These are phyloP conservation scores for Penicillium sp. DNA, from an alignment of 2,329 filamentous ascomycete genomes.

Conservation along the genomic window DNA sequence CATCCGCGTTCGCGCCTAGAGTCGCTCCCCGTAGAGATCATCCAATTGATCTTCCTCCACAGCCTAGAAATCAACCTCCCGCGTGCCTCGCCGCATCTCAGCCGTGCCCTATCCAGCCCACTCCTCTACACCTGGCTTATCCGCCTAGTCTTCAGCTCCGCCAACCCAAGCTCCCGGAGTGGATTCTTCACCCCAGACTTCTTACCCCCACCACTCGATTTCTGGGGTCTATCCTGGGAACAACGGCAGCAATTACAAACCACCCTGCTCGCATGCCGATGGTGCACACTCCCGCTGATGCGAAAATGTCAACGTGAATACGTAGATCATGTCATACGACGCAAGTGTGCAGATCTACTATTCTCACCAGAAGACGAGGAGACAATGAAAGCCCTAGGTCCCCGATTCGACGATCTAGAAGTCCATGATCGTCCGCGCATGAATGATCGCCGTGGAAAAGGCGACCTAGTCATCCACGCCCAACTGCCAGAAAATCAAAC, in stretches of 20 bases:
- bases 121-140: conserved; percentile 46
- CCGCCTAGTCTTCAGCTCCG: conserved; percentile 43
- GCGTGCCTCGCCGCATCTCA: conserved; percentile 44
- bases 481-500: conserved; percentile 2
- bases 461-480: conserved; percentile 31
- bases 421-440: conserved; percentile 19
- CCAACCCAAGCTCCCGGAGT: conserved; percentile 29
- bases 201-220: conserved; percentile 37
- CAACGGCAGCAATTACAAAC: conserved; percentile 37
- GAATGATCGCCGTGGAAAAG: conserved; percentile 29
- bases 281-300: conserved; percentile 42
- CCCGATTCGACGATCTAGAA: conserved; percentile 23
- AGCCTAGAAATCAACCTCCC: conserved; percentile 51
- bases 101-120: conserved; percentile 39
- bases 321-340: conserved; percentile 33
- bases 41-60: conserved; percentile 54
- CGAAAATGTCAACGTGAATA: conserved; percentile 42
- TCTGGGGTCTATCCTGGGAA: conserved; percentile 28
- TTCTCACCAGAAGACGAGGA: conserved; percentile 27
- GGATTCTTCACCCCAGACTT: conserved; percentile 41
- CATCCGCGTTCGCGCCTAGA: conserved; percentile 38
- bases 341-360: conserved; percentile 28
- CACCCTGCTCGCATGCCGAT: conserved; percentile 38
- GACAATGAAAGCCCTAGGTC: conserved; percentile 24
- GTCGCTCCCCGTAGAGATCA: conserved; percentile 48